Conservation (phyloP, 768 basidiomycete genomes). For the Russula dissimulans region DNA sequence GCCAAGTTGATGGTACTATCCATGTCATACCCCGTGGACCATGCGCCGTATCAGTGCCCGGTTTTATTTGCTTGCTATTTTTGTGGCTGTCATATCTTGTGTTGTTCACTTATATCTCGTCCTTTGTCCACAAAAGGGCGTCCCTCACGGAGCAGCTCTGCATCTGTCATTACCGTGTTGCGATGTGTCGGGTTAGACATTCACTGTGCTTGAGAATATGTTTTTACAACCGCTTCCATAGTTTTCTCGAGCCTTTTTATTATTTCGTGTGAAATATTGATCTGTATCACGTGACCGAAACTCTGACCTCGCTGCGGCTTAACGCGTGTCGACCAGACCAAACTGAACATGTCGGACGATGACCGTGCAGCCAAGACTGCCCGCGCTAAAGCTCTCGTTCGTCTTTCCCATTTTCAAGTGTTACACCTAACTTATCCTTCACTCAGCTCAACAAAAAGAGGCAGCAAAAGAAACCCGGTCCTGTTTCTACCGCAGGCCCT, state of each 20-base stretch:
- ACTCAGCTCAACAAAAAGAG: slow-evolving; percentile 73
- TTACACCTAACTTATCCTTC: not conserved
- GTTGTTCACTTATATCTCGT: slow-evolving; percentile 43
- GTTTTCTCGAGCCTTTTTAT: not conserved
- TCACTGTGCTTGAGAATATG: slow-evolving; percentile 23
- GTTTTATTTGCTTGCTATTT: slow-evolving; percentile 18
- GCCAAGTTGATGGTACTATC: slow-evolving; percentile 6
- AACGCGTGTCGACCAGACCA: no score
- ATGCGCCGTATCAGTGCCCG: slow-evolving; percentile 6
- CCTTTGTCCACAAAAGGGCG: slow-evolving; percentile 25
- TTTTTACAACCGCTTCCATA: slow-evolving; percentile 25
- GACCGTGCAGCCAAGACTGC: slow-evolving; percentile 78
- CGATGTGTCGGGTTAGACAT: slow-evolving; percentile 28
- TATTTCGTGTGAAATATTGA: not conserved
- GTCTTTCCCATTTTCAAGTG: slow-evolving; percentile 20
- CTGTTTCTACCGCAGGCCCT: slow-evolving; percentile 22
- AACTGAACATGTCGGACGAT: slow-evolving; percentile 40
- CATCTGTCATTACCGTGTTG: slow-evolving; percentile 54
- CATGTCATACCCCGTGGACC: slow-evolving; percentile 15
- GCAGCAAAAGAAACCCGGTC: slow-evolving; percentile 59
- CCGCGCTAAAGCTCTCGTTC: slow-evolving; percentile 74
- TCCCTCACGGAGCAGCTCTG: slow-evolving; percentile 36
- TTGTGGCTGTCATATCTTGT: slow-evolving; percentile 40
- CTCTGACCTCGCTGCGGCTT: not conserved
- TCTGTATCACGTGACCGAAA: slow-evolving; percentile 7